Evolutionary conservation across 2,329 filamentous ascomycete species (phyloP), one percentile per base, ranked within the genome.

Genomic region (Monosporascus sp.): DNA sequence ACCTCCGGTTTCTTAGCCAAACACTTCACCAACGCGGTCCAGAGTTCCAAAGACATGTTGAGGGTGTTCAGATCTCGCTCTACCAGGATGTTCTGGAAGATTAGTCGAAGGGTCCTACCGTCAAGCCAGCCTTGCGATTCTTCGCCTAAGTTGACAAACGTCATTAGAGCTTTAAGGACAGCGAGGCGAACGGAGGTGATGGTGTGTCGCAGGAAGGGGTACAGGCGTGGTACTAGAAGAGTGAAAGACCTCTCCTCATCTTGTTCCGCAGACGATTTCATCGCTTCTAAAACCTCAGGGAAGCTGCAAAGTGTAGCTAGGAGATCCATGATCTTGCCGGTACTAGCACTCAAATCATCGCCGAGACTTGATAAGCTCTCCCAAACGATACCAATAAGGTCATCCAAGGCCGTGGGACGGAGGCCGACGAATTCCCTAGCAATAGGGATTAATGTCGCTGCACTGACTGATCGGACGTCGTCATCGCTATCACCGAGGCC

Each of bases 301-400:
- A 97, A 99, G 58, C 91, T 88, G 74, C 94, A 99, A 2, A 99
- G 83, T 55, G 94, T 97, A 15, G 95, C 94, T 18, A 99, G 79
- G 41, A 99, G 81, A 69, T 99, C 95, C 95, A 99, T 99, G 51
- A 99, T 96, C 53, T 91, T 95, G 48, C 94, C 94, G 9, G 95
- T 99, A 69, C 94, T 97, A 4, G 94, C 94, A 69, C 92, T 97
- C 18, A 99, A 79, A 67, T 99, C 94, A 67, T 99, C 94, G 59
- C 93, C 92, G n/a, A 99, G 78, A 67, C 96, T 95, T 3, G 93
- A 96, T 24, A 99, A 78, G 74, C 94, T 97, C 65, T 96, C 89
- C 94, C 94, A 99, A 28, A 99, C 92, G 55, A 97, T 96, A 66
- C 89, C 87, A 70, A 97, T 96, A 40, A 99, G 82, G 31, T 82